Evolutionary conservation across 768 basidiomycete genomes (phyloP), one percentile per base, ranked within the genome.

Genomic region (Amanita brunnescens): DNA sequence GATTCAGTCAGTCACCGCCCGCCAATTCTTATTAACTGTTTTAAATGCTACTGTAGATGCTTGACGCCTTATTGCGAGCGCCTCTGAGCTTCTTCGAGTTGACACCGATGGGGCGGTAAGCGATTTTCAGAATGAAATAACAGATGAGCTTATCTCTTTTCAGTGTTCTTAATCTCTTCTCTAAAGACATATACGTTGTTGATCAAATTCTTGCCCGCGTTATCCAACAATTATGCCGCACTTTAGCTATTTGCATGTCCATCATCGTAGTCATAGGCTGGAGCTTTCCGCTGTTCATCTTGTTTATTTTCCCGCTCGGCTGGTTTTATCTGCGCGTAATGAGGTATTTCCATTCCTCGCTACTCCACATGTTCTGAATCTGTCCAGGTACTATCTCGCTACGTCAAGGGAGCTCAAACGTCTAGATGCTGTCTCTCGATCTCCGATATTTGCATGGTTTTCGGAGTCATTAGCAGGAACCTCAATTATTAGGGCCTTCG

Each of bases 361-460:
- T 29, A 3, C 3, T 12, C 5, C 37, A 8, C 10, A 8, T 6
- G 26, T 41, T 42, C 16, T 42, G 41, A 42, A 39, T 18, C 34
- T n/a, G 42, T 20, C 29, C 57, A 91, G 89, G 38, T 95, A 95
- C 64, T 93, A 93, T 62, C 78, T 93, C 6, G 74, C 87, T 2
- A 91, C 90, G 0, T 89, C 86, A 1, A 82, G 91, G 21, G 91
- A 93, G 63, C 75, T 93, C 21, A 91, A 93, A 64, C 87, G 91
- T 12, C 73, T 94, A 13, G 91, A 93, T 57, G 87, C 91, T 0
- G 84, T 91, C 21, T 90, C 90, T 5, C 83, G 88, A 34, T 91
- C 89, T 0, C 93, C 94, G 1, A 91, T 97, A 53, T 94, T 95
- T 64, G 85, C 85, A 0, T 87, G 85, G 83, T 90, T 90, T 62